Conservation (phyloP, 2,329 filamentous ascomycete species). For the Setomelanomma holmii region DNA sequence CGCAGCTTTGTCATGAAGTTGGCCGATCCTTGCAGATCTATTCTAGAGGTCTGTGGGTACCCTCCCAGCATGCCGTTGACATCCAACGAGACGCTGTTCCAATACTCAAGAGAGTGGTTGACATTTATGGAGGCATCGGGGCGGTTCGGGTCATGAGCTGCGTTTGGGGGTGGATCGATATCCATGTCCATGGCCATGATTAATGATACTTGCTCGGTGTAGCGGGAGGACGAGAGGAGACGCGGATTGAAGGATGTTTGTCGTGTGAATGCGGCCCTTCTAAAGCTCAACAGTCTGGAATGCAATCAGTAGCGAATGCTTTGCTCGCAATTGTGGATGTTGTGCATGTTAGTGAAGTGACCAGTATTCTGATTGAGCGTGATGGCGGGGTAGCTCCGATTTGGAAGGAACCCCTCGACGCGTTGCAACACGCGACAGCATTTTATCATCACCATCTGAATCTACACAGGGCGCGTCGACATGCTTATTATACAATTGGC, state of each 20-base stretch:
- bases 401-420: constrained; percentile 4
- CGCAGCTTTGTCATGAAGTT: constrained; percentile 73
- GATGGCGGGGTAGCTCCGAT: constrained; percentile 21
- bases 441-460: not conserved
- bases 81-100: constrained; percentile 59
- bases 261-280: not conserved
- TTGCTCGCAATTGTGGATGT: not conserved
- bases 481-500: not conserved
- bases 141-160: constrained; percentile 24
- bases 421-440: constrained; percentile 9
- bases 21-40: constrained; percentile 74
- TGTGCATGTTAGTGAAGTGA: not conserved
- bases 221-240: constrained; percentile 7
- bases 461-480: not conserved
- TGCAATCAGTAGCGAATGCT: no score
- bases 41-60: constrained; percentile 70
- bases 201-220: not conserved
- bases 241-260: not conserved
- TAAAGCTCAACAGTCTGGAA: not conserved
- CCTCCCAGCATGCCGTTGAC: constrained; percentile 82
- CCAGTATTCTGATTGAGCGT: not conserved
- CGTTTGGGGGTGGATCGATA: constrained; percentile 26
- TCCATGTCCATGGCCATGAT: constrained; percentile 36
- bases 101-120: constrained; percentile 57
- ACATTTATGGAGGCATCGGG: constrained; percentile 56